phyloP scores from a whole-genome alignment of 2,329 filamentous ascomycete genomes.

The Orbilia javanica region DNA sequence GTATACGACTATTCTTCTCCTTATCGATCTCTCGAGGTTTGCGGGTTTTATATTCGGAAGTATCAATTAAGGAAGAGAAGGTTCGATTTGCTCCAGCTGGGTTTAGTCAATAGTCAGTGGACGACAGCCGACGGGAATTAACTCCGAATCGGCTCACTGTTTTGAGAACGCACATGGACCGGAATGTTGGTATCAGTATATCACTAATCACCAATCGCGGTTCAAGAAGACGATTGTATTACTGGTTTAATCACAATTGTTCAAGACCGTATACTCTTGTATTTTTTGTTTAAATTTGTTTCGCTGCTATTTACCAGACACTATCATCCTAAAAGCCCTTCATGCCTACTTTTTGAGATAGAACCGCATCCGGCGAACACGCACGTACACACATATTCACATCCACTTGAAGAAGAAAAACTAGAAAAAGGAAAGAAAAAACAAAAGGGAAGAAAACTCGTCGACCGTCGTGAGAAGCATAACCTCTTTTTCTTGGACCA shows the following conservation, averaged over 20 bases:
- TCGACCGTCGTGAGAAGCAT: constrained; percentile 30
- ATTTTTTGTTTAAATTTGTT: constrained; percentile 5
- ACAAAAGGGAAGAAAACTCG: constrained; percentile 32
- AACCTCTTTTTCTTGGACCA: constrained; percentile 5
- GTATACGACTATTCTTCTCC: neutral
- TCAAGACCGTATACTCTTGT: constrained; percentile 27
- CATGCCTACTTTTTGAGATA: constrained; percentile 15
- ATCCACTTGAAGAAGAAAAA: constrained; percentile 10
- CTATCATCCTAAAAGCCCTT: neutral
- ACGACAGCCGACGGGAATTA: constrained; percentile 2
- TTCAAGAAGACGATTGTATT: no score
- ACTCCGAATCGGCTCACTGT: constrained; percentile 7
- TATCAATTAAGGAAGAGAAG: neutral
- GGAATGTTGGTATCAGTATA: neutral
- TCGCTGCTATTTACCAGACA: constrained; percentile 38
- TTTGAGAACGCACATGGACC: neutral
- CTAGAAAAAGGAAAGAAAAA: constrained; percentile 15
- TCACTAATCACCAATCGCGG: neutral
- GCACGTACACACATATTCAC: constrained; percentile 18
- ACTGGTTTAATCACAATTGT: neutral
- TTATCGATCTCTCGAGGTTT: constrained; percentile 6
- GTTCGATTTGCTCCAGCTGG: neutral
- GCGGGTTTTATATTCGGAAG: neutral
- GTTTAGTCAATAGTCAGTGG: neutral
- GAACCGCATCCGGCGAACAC: constrained; percentile 12